Conservation (phyloP, 2,329 filamentous ascomycete species). For the Corynespora cassiicola region DNA sequence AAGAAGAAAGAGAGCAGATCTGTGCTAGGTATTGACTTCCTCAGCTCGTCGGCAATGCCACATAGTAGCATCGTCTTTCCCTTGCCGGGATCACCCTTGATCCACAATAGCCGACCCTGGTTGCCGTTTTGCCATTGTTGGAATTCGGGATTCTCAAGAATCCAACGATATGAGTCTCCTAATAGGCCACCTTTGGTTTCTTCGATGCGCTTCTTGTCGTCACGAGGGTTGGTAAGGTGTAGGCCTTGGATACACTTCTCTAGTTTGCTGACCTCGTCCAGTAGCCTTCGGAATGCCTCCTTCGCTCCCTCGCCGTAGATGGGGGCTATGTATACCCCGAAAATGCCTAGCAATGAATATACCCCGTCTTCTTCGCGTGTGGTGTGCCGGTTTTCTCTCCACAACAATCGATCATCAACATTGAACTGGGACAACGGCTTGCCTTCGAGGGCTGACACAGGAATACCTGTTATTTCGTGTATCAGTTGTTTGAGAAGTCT, state of each 20-base stretch:
- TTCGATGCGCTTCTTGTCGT: constrained; percentile 20
- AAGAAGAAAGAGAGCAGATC: constrained; percentile 45
- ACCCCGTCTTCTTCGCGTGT: constrained; percentile 11
- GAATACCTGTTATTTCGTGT: constrained; percentile 6
- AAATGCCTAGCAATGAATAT: constrained; percentile 19
- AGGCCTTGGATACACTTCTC: constrained; percentile 21
- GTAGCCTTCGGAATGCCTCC: constrained; percentile 4
- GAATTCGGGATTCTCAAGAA: constrained; percentile 28
- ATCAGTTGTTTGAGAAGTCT: constrained; percentile 12
- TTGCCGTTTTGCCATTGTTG: constrained; percentile 21
- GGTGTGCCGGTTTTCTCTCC: constrained; percentile 14
- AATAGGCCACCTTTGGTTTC: constrained; percentile 20
- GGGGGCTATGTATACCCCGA: constrained; percentile 11
- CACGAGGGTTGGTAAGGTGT: constrained; percentile 15
- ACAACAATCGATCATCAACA: constrained; percentile 13
- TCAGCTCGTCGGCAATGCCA: constrained; percentile 34
- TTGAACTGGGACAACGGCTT: constrained; percentile 1
- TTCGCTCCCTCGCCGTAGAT: constrained; percentile 5
- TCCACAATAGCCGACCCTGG: constrained; percentile 40
- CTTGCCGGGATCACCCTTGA: constrained; percentile 39
- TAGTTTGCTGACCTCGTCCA: no score
- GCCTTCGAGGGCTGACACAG: neutral
- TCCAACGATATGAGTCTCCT: constrained; percentile 21
- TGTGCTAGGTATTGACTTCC: constrained; percentile 11
- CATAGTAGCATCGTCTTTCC: constrained; percentile 43